phyloP scores from a whole-genome alignment of 306 rosid species.

The Cucurbita argyrosperma region DNA sequence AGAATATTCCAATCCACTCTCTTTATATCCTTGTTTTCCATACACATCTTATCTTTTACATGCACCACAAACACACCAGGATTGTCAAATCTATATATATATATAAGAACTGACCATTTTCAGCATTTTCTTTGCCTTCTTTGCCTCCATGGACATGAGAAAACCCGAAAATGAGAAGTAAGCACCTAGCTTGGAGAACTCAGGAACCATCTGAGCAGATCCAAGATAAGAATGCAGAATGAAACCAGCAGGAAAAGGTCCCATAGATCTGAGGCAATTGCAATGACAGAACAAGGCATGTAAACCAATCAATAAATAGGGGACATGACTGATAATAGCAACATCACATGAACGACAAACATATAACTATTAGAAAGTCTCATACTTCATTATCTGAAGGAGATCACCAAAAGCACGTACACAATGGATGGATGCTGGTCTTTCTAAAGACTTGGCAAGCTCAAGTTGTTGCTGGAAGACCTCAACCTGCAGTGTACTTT shows the following conservation, averaged over 20 bases:
- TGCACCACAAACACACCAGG: no score
- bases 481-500: slow-evolving; percentile 17
- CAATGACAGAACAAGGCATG: slow-evolving; percentile 2
- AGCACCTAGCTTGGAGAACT: slow-evolving; percentile 69
- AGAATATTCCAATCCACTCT: not conserved
- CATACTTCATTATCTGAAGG: slow-evolving; percentile 51
- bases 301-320: not conserved
- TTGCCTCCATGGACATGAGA: slow-evolving; percentile 52
- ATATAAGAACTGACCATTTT: slow-evolving; percentile 30
- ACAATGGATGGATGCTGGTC: slow-evolving; percentile 79
- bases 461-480: slow-evolving; percentile 70
- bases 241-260: slow-evolving; percentile 88
- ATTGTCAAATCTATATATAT: no score
- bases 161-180: slow-evolving; percentile 87
- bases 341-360: not conserved
- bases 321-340: not conserved
- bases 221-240: slow-evolving; percentile 87
- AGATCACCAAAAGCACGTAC: slow-evolving; percentile 8
- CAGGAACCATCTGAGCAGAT: slow-evolving; percentile 88
- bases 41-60: not conserved
- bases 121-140: slow-evolving; percentile 75
- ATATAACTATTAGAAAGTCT: no score
- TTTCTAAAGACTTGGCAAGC: slow-evolving; percentile 57
- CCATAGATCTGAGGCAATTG: slow-evolving; percentile 36
- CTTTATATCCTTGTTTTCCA: not conserved